Evolutionary conservation across 768 basidiomycete genomes (phyloP), one percentile per base, ranked within the genome.

Genomic region (Nidularia pulvinata): DNA sequence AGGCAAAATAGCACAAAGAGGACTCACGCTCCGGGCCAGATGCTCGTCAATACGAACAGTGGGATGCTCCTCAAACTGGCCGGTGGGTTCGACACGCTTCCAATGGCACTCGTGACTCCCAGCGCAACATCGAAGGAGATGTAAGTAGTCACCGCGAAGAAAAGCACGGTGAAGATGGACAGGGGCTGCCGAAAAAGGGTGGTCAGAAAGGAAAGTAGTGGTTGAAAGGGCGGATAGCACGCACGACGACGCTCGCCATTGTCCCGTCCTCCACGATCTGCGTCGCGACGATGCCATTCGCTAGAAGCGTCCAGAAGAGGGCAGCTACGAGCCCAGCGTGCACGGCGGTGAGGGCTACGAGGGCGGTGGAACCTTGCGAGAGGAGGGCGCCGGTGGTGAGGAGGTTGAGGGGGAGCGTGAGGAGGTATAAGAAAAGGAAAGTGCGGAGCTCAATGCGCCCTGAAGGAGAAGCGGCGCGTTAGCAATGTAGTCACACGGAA

Each of bases 201-300:
- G 48, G 39, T 6, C 51, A 16, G 33, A 19, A 11, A 47, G 7
- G 10, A 7, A 46, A n/a, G 10, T n/a, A 11, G 45, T 46, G 52
- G 4, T 33, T 16, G 52, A 42, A 33, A 45, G 25, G 5, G n/a
- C 7, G 11, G 30, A 32, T 10, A 22, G 51, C 7, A 81, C 81
- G 59, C 51, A 91, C 89, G 51, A 89, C 71, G 48, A 91, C 56
- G 54, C 86, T 82, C 59, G 82, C 82, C 34, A 86, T 72, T 0
- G 91, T 91, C 5, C 94, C 96, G 62, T 92, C 96, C 66, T 98
- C 96, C 51, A 98, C 90, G 48, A 95, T 65, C 69, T 98, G 96
- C n/a, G 88, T 91, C 35, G 88, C 85, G 19, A 94, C 80, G 55
- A 93, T 70, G 7, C 79, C 89, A 68, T 91, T 93, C 33, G 79